Evolutionary conservation across 192 early-diverging fungal genomes (phyloP), one percentile per base, ranked within the genome.

Genomic region (Coemansia brasiliensis): DNA sequence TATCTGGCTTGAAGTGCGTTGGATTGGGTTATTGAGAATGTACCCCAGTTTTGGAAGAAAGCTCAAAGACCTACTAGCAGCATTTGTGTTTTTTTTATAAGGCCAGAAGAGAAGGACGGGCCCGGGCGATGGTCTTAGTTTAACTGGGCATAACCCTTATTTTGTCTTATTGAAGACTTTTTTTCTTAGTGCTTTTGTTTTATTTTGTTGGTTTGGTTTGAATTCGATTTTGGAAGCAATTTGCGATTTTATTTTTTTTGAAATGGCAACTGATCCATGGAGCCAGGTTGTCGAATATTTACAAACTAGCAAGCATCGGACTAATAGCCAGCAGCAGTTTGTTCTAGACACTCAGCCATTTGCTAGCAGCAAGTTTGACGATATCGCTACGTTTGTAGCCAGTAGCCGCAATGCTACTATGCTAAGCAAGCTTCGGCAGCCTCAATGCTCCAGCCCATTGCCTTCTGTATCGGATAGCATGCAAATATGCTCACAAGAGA

Each of bases 261-360:
- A 35, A 51, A 42, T n/a, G n/a, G 40, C 1, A 42, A n/a, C 10
- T 12, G 41, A 37, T 18, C 40, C 61, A 4, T 70, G 67, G 67
- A 50, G 29, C 52, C 26, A 16, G 38, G 51, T 66, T 15, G 35
- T 39, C 1, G 59, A 65, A 22, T 65, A 65, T 20, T 35, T 71
- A 32, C 27, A 37, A 2, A 15, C 39, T 3, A 56, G 27, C 4
- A 22, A 17, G 13, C 24, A 39, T 6, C 4, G 15, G 35, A 26
- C 57, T 2, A 38, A 35, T 27, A 21, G 43, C 3, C 43, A 46
- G 16, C 27, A 48, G 29, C 15, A 15, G 5, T 51, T 32, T n/a
- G 27, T 32, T 4, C 49, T 51, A 2, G 49, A 51, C n/a, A 10
- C 10, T 35, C 32, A 35, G 32, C 32, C 32, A 35, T 1, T 10